Conservation (phyloP, 2,329 filamentous ascomycete genomes). For the Onygenales sp. region DNA sequence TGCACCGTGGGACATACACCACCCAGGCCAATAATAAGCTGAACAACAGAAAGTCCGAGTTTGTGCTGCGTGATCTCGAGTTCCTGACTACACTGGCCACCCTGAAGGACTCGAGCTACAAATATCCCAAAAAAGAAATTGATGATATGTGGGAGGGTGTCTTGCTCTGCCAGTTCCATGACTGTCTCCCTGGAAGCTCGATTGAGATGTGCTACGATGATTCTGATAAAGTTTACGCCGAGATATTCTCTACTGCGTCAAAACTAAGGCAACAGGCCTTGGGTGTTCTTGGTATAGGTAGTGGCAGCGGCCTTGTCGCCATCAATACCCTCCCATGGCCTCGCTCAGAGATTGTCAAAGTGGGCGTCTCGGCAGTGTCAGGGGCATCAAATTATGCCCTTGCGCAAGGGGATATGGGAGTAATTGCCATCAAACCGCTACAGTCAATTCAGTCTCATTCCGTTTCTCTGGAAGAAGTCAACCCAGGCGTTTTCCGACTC, state of each 20-base stretch:
- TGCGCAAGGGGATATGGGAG: conserved; percentile 38
- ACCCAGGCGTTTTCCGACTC: conserved; percentile 61
- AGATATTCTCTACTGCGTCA: conserved; percentile 69
- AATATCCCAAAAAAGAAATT: conserved; percentile 88
- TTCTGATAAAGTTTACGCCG: conserved; percentile 77
- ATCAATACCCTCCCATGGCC: conserved; percentile 85
- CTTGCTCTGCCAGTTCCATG: conserved; percentile 92
- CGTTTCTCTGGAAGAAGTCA: conserved; percentile 42
- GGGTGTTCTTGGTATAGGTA: conserved; percentile 53
- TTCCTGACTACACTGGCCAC: conserved; percentile 78
- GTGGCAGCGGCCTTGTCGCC: conserved; percentile 45
- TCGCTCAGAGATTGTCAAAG: conserved; percentile 61
- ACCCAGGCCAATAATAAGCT: conserved; percentile 96
- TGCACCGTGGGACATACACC: conserved; percentile 94
- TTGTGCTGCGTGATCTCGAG: conserved; percentile 78
- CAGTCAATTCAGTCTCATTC: conserved; percentile 16
- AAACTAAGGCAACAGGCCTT: conserved; percentile 62
- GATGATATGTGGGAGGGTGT: conserved; percentile 93
- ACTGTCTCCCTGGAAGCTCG: conserved; percentile 86
- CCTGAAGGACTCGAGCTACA: conserved; percentile 59
- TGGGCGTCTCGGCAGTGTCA: conserved; percentile 35
- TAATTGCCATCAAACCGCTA: conserved; percentile 26
- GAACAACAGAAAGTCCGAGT: conserved; percentile 81
- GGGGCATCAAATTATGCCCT: conserved; percentile 30
- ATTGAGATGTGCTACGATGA: conserved; percentile 99